phyloP scores from a whole-genome alignment of 768 basidiomycete species.

The Dioszegia hungarica region DNA sequence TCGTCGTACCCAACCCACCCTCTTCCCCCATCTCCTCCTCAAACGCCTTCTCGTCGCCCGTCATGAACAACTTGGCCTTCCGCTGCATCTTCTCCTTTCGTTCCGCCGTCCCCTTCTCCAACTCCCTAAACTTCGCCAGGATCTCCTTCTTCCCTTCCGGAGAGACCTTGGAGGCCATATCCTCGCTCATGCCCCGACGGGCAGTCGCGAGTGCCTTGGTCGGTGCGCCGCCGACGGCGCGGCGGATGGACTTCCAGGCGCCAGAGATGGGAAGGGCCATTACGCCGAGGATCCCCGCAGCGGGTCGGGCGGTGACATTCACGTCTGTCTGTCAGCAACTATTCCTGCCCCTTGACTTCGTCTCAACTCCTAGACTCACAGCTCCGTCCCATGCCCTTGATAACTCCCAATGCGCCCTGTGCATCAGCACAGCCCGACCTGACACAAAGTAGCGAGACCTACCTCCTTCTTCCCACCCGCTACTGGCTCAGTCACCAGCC shows the following conservation, averaged over 20 bases:
- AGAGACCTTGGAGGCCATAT: slow-evolving; percentile 1
- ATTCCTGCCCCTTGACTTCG: neutral
- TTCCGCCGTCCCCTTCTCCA: slow-evolving; percentile 10
- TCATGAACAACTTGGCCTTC: slow-evolving; percentile 12
- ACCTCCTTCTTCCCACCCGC: slow-evolving; percentile 51
- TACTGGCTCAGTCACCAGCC: slow-evolving; percentile 51
- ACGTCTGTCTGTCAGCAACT: too few relatives aligned
- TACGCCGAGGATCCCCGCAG: slow-evolving; percentile 39
- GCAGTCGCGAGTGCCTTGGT: slow-evolving; percentile 26
- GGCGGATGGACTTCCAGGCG: slow-evolving; percentile 24
- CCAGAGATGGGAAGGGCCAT: slow-evolving; percentile 38
- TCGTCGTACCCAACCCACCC: too few relatives aligned
- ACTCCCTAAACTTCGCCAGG: slow-evolving; percentile 6
- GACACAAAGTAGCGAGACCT: neutral
- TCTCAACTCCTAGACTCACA: slow-evolving; percentile 38
- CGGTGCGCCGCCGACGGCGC: slow-evolving; percentile 19
- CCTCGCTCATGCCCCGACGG: slow-evolving; percentile 12
- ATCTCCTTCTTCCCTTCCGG: slow-evolving; percentile 12
- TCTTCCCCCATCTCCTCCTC: slow-evolving; percentile 12
- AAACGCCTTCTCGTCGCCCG: slow-evolving; percentile 6
- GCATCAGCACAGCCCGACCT: slow-evolving; percentile 10
- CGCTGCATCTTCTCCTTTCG: slow-evolving; percentile 15
- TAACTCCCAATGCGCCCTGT: slow-evolving; percentile 48
- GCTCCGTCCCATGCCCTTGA: slow-evolving; percentile 50
- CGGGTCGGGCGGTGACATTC: slow-evolving; percentile 48